These are phyloP conservation scores for Serendipita sp. DNA, from an alignment of 768 basidiomycete species.

Conservation along the genomic window DNA sequence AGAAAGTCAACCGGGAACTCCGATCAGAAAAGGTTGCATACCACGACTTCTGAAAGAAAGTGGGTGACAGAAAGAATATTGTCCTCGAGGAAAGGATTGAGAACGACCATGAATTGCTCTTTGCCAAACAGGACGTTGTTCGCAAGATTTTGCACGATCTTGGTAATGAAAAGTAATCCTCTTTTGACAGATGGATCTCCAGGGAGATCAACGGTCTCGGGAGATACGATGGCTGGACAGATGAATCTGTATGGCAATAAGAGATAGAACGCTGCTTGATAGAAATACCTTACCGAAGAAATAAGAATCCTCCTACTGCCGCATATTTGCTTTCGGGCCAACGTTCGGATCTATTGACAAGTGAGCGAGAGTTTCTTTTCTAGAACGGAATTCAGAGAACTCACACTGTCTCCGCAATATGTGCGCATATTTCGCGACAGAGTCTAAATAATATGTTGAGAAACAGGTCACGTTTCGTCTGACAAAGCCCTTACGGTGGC, in stretches of 20 bases:
- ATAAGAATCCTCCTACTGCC: slow-evolving; percentile 81
- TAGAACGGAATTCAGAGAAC: slow-evolving; percentile 18
- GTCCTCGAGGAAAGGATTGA: slow-evolving; percentile 58
- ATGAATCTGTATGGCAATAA: slow-evolving; percentile 49
- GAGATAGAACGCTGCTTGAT: neutral
- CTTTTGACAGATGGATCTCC: slow-evolving; percentile 51
- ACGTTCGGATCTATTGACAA: slow-evolving; percentile 34
- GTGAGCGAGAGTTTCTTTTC: neutral
- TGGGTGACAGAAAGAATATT: slow-evolving; percentile 61
- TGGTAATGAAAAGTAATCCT: slow-evolving; percentile 74
- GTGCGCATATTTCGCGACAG: slow-evolving; percentile 74
- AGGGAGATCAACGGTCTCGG: slow-evolving; percentile 72
- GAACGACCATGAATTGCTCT: slow-evolving; percentile 66
- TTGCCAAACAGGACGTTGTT: slow-evolving; percentile 92
- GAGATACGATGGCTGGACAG: slow-evolving; percentile 77
- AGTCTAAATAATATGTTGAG: slow-evolving; percentile 33
- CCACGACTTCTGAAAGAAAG: slow-evolving; percentile 63
- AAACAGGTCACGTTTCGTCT: neutral
- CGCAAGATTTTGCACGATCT: slow-evolving; percentile 83
- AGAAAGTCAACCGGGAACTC: neutral
- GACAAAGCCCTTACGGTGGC: slow-evolving; percentile 44
- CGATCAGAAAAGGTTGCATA: slow-evolving; percentile 21
- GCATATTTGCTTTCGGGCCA: slow-evolving; percentile 73
- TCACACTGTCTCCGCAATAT: slow-evolving; percentile 66
- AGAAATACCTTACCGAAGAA: slow-evolving; percentile 45